Base-by-base conservation (phyloP, 805 yeast species). In the Starmerella potacharoeniae region DNA sequence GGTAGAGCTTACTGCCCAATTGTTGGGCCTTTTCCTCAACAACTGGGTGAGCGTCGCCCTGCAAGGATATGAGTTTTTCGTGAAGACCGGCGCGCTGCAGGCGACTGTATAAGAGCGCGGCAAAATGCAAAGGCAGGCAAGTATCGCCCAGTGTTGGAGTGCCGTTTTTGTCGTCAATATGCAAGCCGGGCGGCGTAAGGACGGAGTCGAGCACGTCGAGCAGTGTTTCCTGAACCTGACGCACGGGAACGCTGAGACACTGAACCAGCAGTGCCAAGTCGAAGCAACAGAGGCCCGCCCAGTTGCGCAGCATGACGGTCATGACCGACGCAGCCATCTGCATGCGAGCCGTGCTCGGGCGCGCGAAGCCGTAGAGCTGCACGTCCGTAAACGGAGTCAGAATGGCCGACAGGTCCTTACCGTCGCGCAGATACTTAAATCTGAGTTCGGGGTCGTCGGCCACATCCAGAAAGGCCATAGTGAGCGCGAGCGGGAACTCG, bases 201-300 rank as follows among this genome's bases (percentile, higher is more conserved):
- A 84, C 70, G 62, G 85, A 90, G 45, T 82, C 75, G 42, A 90
- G 73, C 2, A 89, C 73, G 63, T 87, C 95, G 60, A 91, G 70
- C 16, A 90, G 65, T 33, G 81, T 77, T 37, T 79, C 82, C 42
- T 86, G 77, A 29, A 69, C 57, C 1, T 74, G 66, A 1, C 79
- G 73, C 10, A 80, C 29, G 6, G 66, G 65, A 8, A 64, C 52
- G 5, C 52, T 49, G 50, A 64, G 46, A 49, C 65, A 64, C 37
- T 60, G 52, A 13, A 61, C 57, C 10, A 64, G 55, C 33, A 55
- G 77, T n/a, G 80, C 81, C 52, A 77, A 74, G n/a, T 72, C 68
- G 44, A 93, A 71, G 65, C 89, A 83, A 44, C 74, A 68, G 2
- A 89, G 64, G 0, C 98, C 99, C 11, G 84, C 75, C 80, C 91